phyloP scores from a whole-genome alignment of 148 eudicot species.

The Cornus florida region DNA sequence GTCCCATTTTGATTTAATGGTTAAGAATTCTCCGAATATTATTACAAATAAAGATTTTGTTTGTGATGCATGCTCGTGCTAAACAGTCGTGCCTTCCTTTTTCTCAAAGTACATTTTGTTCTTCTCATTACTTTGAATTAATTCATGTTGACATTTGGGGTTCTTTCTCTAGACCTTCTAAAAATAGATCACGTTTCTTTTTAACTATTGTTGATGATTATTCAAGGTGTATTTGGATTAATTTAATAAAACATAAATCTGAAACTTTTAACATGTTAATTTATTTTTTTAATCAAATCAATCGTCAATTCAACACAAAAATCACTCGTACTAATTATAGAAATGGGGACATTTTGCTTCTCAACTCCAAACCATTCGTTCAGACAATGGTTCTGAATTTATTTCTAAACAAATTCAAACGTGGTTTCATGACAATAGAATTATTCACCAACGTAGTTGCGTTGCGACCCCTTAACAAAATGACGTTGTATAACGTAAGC shows the following conservation, averaged over 20 bases:
- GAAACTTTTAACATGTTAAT: constrained; percentile 9
- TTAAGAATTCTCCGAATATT: background rate
- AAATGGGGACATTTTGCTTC: background rate
- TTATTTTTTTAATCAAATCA: constrained; percentile 12
- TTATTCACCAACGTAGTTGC: constrained; percentile 5
- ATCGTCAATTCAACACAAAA: constrained; percentile 11
- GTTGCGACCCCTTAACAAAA: constrained; percentile 3
- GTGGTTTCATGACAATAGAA: constrained; percentile 10
- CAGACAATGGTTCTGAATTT: constrained; percentile 10
- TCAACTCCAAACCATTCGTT: background rate
- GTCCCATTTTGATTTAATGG: constrained; percentile 7
- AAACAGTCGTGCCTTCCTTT: constrained; percentile 5
- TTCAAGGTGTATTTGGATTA: too few species aligned
- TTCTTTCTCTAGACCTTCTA: constrained; percentile 1
- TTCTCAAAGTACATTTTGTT: constrained; percentile 3
- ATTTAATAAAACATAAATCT: too few species aligned
- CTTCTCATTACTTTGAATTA: constrained; percentile 7
- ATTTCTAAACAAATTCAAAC: constrained; percentile 8
- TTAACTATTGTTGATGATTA: background rate
- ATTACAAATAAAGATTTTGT: background rate
- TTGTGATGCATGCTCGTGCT: constrained; percentile 3
- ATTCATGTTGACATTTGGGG: constrained; percentile 10
- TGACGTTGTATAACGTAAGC: background rate
- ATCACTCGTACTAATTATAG: background rate
- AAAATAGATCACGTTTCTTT: constrained; percentile 7